Conservation (phyloP, 371 early-diverging fungal genomes). For the Actinomortierella wolfii region DNA sequence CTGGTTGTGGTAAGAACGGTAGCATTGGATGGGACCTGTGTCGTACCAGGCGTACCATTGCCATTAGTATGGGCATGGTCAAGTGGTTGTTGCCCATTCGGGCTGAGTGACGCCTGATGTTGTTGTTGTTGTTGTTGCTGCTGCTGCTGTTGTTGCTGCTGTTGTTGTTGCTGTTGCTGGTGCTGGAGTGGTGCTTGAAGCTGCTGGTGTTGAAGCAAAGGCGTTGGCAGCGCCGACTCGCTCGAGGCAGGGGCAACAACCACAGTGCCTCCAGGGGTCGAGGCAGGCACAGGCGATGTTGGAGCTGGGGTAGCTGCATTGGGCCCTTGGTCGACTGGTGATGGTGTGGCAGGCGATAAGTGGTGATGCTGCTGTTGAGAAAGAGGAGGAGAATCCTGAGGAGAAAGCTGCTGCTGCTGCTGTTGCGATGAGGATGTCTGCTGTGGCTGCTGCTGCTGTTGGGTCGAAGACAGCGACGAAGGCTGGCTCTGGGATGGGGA, state of each 20-base stretch:
- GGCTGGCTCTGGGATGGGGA: constrained; percentile 42
- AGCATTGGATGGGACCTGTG: constrained; percentile 25
- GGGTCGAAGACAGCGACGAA: constrained; percentile 5
- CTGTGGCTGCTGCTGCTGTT: constrained; percentile 27
- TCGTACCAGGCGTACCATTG: constrained; percentile 17
- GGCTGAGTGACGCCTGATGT: constrained; percentile 21
- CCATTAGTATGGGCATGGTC: constrained; percentile 32
- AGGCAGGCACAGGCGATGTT: neutral
- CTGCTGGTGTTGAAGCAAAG: constrained; percentile 11
- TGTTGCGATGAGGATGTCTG: constrained; percentile 20
- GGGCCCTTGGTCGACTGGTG: neutral
- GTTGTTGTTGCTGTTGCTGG: constrained; percentile 40
- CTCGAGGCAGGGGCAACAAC: too few relatives aligned
- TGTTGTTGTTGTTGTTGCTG: constrained; percentile 14
- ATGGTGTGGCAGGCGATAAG: constrained; percentile 10
- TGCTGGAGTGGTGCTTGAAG: constrained; percentile 33
- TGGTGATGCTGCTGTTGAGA: constrained; percentile 36
- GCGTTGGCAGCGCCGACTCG: too few relatives aligned
- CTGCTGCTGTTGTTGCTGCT: constrained; percentile 13
- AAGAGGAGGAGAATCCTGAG: constrained; percentile 29
- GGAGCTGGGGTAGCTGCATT: neutral
- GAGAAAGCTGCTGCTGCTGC: constrained; percentile 12
- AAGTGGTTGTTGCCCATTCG: constrained; percentile 22
- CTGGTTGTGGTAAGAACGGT: constrained; percentile 19
- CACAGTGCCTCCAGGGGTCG: too few relatives aligned